Evolutionary conservation across 139 green algal species (phyloP), one percentile per base, ranked within the genome.

Genomic region (Pedinophyceae sp.): DNA sequence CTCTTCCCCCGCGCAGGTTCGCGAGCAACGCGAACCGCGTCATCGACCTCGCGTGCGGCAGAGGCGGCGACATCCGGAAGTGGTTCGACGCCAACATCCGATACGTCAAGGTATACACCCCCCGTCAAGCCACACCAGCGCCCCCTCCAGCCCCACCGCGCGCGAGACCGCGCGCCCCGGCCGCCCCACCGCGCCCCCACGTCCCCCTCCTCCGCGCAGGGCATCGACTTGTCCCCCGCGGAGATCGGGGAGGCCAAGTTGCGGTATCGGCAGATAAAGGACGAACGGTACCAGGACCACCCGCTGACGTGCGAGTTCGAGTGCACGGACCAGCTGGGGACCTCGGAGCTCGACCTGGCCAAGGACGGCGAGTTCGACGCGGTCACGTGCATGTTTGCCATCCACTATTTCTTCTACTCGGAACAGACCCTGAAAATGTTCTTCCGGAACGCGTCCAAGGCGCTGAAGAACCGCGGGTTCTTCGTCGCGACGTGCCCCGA

Each of bases 321-420:
- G 20, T 57, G 52, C 53, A 62, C 65, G 1, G 54, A 51, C 0
- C 20, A 67, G 24, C 60, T 84, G 38, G 73, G 75, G 0, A 17
- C 60, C 26, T 19, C 41, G 23, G 58, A 72, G 26, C 76, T 67
- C 52, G 51, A 70, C 25, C 76, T 67, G 55, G 51, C 30, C 4
- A 55, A 60, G 25, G 43, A 54, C 17, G 18, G 28, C n/a, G 62
- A 63, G 18, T 93, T 78, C 61, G 83, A 92, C 47, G 66, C 70
- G 0, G 73, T 85, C 20, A 88, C 85, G 13, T 93, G 81, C 77
- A 94, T 94, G 80, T 95, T 95, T 75, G 85, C 86, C 17, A 66
- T 93, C 55, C 86, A 95, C 72, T 95, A 95, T 71, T 95, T 95
- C 64, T 93, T 91, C 57, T 69, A 75, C 2, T 58, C 25, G 4